Evolutionary conservation across 345 rosid genomes (phyloP).

Genomic region (Carallia brachiata): DNA sequence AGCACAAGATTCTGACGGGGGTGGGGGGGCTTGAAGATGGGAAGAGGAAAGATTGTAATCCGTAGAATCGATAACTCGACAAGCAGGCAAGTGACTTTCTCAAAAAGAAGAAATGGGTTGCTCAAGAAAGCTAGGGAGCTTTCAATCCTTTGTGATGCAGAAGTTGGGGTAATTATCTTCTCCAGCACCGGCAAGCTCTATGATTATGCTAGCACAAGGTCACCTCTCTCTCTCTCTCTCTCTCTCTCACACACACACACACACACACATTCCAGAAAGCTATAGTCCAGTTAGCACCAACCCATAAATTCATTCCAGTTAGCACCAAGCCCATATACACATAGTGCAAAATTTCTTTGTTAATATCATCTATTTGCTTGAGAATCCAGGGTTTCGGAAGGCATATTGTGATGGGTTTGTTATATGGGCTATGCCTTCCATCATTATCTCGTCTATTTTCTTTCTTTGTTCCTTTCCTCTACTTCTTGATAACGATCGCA

Average conservation of each 20-base stretch:
- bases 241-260: background rate
- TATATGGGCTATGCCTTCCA: background rate
- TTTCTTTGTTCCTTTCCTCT: too few relatives aligned
- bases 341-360: background rate
- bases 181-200: slow-evolving; percentile 56
- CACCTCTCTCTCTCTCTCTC: slow-evolving; percentile 7
- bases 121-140: slow-evolving; percentile 52
- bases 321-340: background rate
- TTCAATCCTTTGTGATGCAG: slow-evolving; percentile 52
- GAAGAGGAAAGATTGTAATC: slow-evolving; percentile 59
- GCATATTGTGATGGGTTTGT: background rate
- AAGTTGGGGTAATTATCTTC: slow-evolving; percentile 48
- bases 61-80: slow-evolving; percentile 56
- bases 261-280: background rate
- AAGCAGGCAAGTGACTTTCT: slow-evolving; percentile 56
- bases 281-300: background rate
- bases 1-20: slow-evolving; percentile 1
- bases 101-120: slow-evolving; percentile 51
- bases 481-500: too few relatives aligned
- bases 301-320: background rate
- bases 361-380: background rate
- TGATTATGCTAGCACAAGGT: slow-evolving; percentile 54
- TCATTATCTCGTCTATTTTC: slow-evolving; percentile 2
- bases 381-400: background rate
- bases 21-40: slow-evolving; percentile 29